Conservation (phyloP, 2,329 filamentous ascomycete species). For the Truncatella angustata region DNA sequence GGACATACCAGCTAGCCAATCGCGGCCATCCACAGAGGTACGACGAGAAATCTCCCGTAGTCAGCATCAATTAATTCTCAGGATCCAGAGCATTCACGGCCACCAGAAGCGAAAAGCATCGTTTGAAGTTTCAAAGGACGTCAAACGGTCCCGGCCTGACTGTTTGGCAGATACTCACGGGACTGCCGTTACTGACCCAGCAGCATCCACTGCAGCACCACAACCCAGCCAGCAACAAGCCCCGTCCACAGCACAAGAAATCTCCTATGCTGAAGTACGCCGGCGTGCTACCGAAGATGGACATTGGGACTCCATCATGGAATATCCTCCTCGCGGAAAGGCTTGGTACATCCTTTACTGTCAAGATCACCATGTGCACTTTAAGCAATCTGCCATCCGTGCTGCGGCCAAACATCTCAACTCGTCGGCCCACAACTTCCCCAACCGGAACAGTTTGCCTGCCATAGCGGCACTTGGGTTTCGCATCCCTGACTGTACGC, state of each 20-base stretch:
- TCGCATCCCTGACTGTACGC: constrained; percentile 31
- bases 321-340: constrained; percentile 24
- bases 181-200: neutral
- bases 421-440: constrained; percentile 26
- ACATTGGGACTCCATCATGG: constrained; percentile 22
- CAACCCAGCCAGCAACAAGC: too few relatives aligned
- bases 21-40: neutral
- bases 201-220: too few relatives aligned
- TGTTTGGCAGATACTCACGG: too few relatives aligned
- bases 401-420: constrained; percentile 39
- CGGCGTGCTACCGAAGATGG: constrained; percentile 14
- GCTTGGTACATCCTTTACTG: constrained; percentile 38
- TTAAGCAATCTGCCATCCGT: constrained; percentile 30
- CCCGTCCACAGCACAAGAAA: too few relatives aligned
- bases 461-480: constrained; percentile 34
- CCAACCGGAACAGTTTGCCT: constrained; percentile 24
- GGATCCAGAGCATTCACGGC: neutral
- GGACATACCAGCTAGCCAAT: too few relatives aligned
- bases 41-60: neutral
- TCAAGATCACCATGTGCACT: constrained; percentile 35
- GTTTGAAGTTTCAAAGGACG: neutral
- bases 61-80: neutral
- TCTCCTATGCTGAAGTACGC: constrained; percentile 8
- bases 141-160: neutral
- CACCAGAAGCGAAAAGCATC: constrained; percentile 1